Evolutionary conservation across 208 protist genomes (phyloP), one percentile per base, ranked within the genome.

Genomic region (Wallacemonas sp.): DNA sequence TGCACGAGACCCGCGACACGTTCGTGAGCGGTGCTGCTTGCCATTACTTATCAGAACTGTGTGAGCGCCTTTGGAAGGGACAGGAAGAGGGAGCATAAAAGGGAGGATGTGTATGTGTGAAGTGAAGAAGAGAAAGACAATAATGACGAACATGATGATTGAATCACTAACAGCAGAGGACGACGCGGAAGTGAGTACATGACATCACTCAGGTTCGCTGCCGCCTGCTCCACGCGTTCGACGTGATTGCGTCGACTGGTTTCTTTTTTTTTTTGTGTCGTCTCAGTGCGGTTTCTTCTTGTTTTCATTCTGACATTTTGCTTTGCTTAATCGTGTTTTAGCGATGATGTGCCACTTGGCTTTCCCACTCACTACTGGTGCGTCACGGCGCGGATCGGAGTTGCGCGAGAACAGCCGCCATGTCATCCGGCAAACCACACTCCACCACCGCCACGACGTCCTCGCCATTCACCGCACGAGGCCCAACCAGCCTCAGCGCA

Each of bases 391-490:
- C n/a, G n/a, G n/a, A n/a, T n/a, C n/a, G n/a, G n/a, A n/a, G n/a
- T n/a, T 49, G 24, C 11, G 61, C 33, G 48, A 93, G 67, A n/a
- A 78, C 81, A 34, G 36, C 49, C 32, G 41, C 55, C 81, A 93
- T 90, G 62, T 88, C 83, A 1, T 70, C 39, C 16, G 87, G 78
- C 49, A 90, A 36, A 19, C 68, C 55, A 19, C 71, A 84, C 65
- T 86, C 71, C 60, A 93, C 81, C 24, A 88, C 71, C 21, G 78
- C 75, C 14, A 65, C 65, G 56, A 61, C 63, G 33, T 38, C 52
- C 34, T 61, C 62, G 6, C 52, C 46, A 29, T 21, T 41, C 6
- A 6, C 14, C 36, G 36, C 36, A 41, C 36, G 6, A 6, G 52
- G 52, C 2, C 24, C 52, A 24, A 41, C 27, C 9, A 81, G 56